These are phyloP conservation scores for Botryotinia calthae DNA, from an alignment of 2,329 filamentous ascomycete species.

Conservation along the genomic window DNA sequence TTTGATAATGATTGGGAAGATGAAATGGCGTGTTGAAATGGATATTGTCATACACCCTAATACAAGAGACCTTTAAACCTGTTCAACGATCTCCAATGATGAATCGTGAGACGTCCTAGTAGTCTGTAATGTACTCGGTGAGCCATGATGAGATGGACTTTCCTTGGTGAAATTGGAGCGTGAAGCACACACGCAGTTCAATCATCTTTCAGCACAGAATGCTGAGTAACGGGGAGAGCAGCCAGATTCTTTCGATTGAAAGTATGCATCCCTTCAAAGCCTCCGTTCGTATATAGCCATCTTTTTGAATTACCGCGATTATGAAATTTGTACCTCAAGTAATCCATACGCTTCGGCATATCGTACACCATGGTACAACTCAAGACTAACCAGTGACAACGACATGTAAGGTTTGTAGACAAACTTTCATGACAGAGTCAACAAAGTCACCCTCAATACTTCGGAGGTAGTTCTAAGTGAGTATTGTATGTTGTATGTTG, in stretches of 20 bases:
- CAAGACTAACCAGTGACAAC: neutral
- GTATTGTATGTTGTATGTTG: neutral
- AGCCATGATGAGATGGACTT: neutral
- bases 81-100: neutral
- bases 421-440: neutral
- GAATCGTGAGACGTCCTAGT: neutral
- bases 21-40: neutral
- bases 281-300: neutral
- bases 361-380: neutral
- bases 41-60: slow-evolving; percentile 3
- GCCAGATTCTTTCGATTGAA: neutral
- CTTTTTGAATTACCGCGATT: neutral
- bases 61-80: neutral
- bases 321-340: neutral
- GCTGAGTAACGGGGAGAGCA: neutral
- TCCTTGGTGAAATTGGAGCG: neutral
- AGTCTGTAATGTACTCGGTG: neutral
- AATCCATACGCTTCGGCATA: neutral
- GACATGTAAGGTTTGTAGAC: neutral
- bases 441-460: neutral
- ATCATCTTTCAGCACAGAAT: too few species aligned
- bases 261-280: neutral
- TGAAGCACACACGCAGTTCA: neutral
- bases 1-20: neutral
- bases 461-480: neutral